These are phyloP conservation scores for Exophiala phaeomuriformis DNA, from an alignment of 2,329 filamentous ascomycete species.

Conservation along the genomic window DNA sequence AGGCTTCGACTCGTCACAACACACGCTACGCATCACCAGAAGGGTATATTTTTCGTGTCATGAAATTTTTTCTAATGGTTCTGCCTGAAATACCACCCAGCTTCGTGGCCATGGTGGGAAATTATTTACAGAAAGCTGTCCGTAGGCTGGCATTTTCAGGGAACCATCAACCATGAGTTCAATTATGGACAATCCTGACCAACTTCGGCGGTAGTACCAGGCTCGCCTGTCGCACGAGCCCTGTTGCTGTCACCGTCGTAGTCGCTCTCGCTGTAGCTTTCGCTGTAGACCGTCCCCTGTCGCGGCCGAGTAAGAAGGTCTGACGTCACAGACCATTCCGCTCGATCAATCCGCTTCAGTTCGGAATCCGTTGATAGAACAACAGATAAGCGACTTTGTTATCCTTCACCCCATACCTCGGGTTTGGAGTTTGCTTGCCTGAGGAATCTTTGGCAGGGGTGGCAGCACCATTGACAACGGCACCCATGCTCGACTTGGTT, in stretches of 20 bases:
- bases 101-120: not conserved
- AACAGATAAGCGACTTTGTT: constrained; percentile 96
- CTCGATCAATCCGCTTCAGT: not conserved
- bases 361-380: constrained; percentile 67
- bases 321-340: too few species aligned
- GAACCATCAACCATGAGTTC: too few species aligned
- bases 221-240: too few species aligned
- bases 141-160: too few species aligned
- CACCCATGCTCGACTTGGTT: constrained; percentile 59
- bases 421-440: constrained; percentile 51
- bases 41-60: too few species aligned
- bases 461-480: constrained; percentile 54
- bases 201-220: too few species aligned
- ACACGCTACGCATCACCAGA: not conserved
- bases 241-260: too few species aligned
- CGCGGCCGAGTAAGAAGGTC: too few species aligned
- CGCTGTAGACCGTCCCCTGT: too few species aligned
- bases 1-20: too few species aligned
- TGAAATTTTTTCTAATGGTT: not conserved
- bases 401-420: constrained; percentile 62
- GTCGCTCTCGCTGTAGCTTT: too few species aligned
- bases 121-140: not conserved
- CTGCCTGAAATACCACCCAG: not conserved
- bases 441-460: constrained; percentile 48
- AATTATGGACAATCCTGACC: too few species aligned